Evolutionary conservation across 495 filamentous ascomycete species (phyloP).

Genomic region (Aspergillus taichungensis): DNA sequence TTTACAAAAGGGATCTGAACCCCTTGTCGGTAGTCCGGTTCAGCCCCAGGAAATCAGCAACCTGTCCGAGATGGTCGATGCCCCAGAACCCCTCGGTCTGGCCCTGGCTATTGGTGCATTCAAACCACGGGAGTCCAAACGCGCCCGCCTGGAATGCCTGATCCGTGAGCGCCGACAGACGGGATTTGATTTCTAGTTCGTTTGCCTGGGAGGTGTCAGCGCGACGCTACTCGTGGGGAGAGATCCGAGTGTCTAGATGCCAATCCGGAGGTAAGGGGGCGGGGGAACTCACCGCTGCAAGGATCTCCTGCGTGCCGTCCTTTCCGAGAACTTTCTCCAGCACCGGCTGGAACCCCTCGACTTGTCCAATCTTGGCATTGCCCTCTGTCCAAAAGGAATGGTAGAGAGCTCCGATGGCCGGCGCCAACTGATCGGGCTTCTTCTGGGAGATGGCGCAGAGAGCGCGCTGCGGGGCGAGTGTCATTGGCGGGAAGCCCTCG

Average conservation of each 20-base stretch:
- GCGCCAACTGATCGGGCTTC: conserved; percentile 33
- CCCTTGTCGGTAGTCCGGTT: conserved; percentile 26
- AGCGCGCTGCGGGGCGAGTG: conserved; percentile 43
- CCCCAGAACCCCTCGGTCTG: conserved; percentile 60
- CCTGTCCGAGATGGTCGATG: conserved; percentile 58
- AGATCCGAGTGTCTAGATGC: background rate
- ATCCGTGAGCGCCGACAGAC: conserved; percentile 48
- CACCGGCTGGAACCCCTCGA: conserved; percentile 38
- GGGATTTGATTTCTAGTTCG: conserved; percentile 43
- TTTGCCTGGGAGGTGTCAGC: conserved; percentile 19
- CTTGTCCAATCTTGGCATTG: conserved; percentile 35
- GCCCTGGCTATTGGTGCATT: conserved; percentile 51
- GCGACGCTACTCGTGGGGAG: background rate
- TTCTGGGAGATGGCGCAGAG: conserved; percentile 30
- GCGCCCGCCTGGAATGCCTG: conserved; percentile 49
- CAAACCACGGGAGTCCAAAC: conserved; percentile 68
- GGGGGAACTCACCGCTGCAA: conserved; percentile 24
- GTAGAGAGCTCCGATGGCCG: conserved; percentile 43
- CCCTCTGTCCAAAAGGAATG: conserved; percentile 50
- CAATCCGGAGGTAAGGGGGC: background rate
- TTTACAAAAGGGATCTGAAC: conserved; percentile 22
- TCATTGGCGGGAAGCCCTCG: conserved; percentile 51
- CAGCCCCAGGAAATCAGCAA: conserved; percentile 53
- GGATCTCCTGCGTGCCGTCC: conserved; percentile 29
- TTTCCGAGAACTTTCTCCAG: conserved; percentile 44